Evolutionary conservation across 1,284 basidiomycete genomes (phyloP), one percentile per base, ranked within the genome.

Genomic region (Cryptococcus amylolentus): DNA sequence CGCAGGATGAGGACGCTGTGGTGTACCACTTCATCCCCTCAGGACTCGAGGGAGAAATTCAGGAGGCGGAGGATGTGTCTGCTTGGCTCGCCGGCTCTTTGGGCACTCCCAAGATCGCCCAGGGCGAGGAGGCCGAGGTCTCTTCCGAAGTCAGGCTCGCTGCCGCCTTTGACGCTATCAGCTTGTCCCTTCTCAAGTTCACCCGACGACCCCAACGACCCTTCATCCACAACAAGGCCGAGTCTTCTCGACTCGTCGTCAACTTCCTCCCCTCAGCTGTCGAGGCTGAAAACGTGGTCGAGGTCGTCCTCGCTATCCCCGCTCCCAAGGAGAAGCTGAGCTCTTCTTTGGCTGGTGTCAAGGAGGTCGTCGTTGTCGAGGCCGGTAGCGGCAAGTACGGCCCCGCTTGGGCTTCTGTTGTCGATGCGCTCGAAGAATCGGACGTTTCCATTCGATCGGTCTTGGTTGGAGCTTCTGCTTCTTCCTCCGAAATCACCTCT

Each of bases 301-400:
- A 85, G 41, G 81, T 97, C 9, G 80, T 91, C 57, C 86, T 76
- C 38, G 72, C 71, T 14, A 64, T 84, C 58, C 95, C 95, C 8
- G 79, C 94, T 3, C 82, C 86, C 12, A 71, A 84, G 14, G 82
- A 84, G 44, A 83, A 81, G 51, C 79, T 98, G 48, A 79, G 88
- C 53, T 76, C 77, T 37, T 80, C 81, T 39, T 83, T 96, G 10
- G 58, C 80, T 1, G 85, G 85, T 5, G 83, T 82, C 39, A 82
- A 83, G 46, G 85, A 84, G 46, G 83, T 98, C 54, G 81, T 96
- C 49, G 88, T 97, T 4, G 83, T 97, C 20, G 95, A 76, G 93
- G 76, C 89, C 88, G 76, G 81, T 81, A 83, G 84, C 18, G 88
- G 87, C 51, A 92, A 92, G 77, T 95, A 90, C 85, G 88, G 91